These are phyloP conservation scores for Carpinus fangiana DNA, from an alignment of 306 rosid genomes.

Conservation along the genomic window DNA sequence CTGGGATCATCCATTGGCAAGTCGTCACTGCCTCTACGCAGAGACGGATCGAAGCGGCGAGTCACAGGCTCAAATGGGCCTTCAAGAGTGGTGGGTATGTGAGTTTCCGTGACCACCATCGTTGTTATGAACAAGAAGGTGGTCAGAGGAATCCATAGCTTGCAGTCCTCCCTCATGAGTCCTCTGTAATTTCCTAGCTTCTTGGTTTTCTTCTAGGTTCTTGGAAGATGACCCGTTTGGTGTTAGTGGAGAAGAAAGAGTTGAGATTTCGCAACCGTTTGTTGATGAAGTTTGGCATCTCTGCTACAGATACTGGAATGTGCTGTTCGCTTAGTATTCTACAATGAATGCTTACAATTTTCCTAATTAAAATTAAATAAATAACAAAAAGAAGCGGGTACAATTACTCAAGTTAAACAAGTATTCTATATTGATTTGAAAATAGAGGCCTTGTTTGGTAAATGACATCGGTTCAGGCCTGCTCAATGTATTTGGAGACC, in stretches of 20 bases:
- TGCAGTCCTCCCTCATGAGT: constrained; percentile 34
- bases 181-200: no score
- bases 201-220: background rate
- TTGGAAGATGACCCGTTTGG: background rate
- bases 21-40: constrained; percentile 76
- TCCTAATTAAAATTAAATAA: no score
- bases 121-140: constrained; percentile 25
- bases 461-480: no score
- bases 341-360: background rate
- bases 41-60: constrained; percentile 59
- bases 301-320: background rate
- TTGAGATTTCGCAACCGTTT: background rate
- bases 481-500: no score
- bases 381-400: background rate
- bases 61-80: constrained; percentile 84
- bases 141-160: constrained; percentile 32
- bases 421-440: background rate
- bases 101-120: constrained; percentile 34
- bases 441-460: no score
- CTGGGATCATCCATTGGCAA: constrained; percentile 88
- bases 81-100: constrained; percentile 73
- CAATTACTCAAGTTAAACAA: background rate
- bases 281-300: constrained; percentile 1
- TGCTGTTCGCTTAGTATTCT: background rate
- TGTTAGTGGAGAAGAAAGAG: background rate